phyloP scores from a whole-genome alignment of 192 early-diverging fungal species.

The Coemansia sp. region DNA sequence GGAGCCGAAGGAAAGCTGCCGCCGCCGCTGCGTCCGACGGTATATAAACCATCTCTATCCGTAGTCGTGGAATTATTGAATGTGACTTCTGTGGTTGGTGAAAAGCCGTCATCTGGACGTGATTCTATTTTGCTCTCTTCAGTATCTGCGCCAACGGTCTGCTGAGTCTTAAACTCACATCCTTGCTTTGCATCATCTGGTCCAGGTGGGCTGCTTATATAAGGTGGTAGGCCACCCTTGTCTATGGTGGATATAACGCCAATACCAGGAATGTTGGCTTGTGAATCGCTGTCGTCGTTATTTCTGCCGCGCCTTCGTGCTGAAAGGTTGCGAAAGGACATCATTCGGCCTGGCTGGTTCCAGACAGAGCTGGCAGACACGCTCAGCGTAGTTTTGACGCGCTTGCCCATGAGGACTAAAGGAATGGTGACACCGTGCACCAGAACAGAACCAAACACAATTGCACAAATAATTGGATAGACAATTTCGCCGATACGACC shows the following conservation, averaged over 20 bases:
- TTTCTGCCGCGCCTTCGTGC: background rate
- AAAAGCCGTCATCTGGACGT: background rate
- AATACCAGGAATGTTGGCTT: background rate
- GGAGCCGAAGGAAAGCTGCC: background rate
- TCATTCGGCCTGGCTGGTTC: slow-evolving; percentile 10
- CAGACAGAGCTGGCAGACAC: slow-evolving; percentile 19
- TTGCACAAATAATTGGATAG: slow-evolving; percentile 65
- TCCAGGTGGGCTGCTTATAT: background rate
- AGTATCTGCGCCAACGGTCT: background rate
- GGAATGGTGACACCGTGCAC: slow-evolving; percentile 83
- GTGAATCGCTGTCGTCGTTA: background rate
- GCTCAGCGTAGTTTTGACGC: slow-evolving; percentile 32
- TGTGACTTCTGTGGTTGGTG: background rate
- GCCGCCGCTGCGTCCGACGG: background rate
- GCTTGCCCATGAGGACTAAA: slow-evolving; percentile 66
- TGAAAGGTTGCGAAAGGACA: slow-evolving; percentile 9
- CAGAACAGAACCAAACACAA: slow-evolving; percentile 80
- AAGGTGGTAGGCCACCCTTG: background rate
- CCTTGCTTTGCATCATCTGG: no score
- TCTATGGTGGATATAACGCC: background rate
- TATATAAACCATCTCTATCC: background rate
- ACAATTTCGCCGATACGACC: slow-evolving; percentile 38
- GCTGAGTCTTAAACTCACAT: background rate
- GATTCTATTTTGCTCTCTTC: background rate
- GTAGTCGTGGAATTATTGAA: background rate